Base-by-base conservation (phyloP, 768 basidiomycete species). In the Leccinum disarticulatum region DNA sequence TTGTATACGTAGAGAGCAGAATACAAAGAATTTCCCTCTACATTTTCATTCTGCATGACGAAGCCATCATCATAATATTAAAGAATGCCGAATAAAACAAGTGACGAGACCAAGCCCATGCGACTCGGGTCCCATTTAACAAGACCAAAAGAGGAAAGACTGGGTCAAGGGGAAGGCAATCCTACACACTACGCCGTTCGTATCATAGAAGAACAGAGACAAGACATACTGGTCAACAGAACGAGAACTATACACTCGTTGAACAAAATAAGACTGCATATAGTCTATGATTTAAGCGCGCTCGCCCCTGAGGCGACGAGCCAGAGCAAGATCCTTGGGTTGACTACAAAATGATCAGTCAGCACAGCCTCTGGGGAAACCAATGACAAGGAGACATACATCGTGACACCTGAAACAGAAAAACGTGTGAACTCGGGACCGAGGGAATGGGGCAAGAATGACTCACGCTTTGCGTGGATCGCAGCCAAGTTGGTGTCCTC, bases 401-500 rank as follows among this genome's bases (percentile, higher is more conserved):
- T 84, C 58, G 83, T 85, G 62, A 86, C 83, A 77, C 79, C 77
- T 80, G 33, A 15, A 61, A 58, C 60, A 58, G 38, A 28, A 38
- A 54, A 52, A 52, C 33, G 50, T 57, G 64, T 64, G 60, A 69
- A 46, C 47, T 11, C 43, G 7, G n/a, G 11, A 61, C 56, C 58
- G 57, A 55, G 30, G 4, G 43, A 33, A 38, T 31, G 0, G 33
- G 2, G 19, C 2, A 60, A 11, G 10, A 2, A 64, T 47, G 61
- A 75, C 73, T 67, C 66, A 79, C 91, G 88, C 77, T 93, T 93
- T 55, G 91, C 91, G 71, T 93, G 91, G 74, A 93, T 93, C 57
- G 91, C 91, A 65, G 91, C 91, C 84, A 93, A 86, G 81, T 92
- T 92, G 61, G 90, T 92, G 79, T 92, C 90, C 68, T 92, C 90